These are phyloP conservation scores for Yamadazyma insecticola DNA, from an alignment of 805 yeast genomes.

Conservation along the genomic window DNA sequence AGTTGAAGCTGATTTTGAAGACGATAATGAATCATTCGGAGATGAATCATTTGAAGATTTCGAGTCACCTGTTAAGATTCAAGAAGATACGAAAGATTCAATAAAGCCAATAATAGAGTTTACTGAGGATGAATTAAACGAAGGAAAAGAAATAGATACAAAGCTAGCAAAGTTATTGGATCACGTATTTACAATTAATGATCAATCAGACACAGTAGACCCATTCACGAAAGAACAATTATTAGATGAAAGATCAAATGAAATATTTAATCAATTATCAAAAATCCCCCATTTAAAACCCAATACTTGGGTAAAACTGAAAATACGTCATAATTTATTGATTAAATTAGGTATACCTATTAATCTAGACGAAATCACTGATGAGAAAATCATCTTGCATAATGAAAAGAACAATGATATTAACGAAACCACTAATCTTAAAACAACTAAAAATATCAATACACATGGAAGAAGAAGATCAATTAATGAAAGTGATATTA, in stretches of 20 bases:
- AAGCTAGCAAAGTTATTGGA: conserved; percentile 11
- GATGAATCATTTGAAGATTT: conserved; percentile 26
- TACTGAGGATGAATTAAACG: conserved; percentile 10
- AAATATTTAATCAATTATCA: conserved; percentile 45
- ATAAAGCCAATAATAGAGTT: conserved; percentile 5
- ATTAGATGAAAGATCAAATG: conserved; percentile 30
- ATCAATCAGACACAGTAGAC: background rate
- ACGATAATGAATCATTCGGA: conserved; percentile 36
- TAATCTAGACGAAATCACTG: conserved; percentile 51
- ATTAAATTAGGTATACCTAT: conserved; percentile 70
- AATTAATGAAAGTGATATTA: conserved; percentile 24
- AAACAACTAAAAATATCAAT: background rate
- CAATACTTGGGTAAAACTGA: conserved; percentile 66
- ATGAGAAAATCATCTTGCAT: too few species aligned
- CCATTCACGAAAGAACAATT: conserved; percentile 5
- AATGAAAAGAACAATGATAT: too few species aligned
- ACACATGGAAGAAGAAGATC: conserved; percentile 16
- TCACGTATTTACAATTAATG: conserved; percentile 6
- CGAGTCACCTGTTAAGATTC: conserved; percentile 6
- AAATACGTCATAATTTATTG: conserved; percentile 59
- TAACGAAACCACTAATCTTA: background rate
- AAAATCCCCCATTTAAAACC: conserved; percentile 48
- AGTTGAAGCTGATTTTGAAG: conserved; percentile 18
- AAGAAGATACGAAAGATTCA: background rate
- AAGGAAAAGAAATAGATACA: conserved; percentile 8